These are phyloP conservation scores for Globisporangium apiculatum DNA, from an alignment of 352 stramenopile species.

Conservation along the genomic window DNA sequence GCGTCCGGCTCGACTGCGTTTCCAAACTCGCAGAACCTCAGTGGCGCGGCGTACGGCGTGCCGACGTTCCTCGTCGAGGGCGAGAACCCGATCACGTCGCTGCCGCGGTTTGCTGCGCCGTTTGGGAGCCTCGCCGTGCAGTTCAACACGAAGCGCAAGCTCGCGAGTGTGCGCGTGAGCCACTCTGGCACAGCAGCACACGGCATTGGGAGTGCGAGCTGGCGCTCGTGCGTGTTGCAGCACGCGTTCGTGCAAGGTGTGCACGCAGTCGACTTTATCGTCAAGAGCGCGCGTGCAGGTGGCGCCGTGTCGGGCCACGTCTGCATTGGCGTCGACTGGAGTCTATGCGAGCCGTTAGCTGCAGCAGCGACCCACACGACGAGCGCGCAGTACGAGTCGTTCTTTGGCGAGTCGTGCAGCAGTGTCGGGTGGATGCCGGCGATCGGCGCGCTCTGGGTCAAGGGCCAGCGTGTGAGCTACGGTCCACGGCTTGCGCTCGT, in stretches of 20 bases:
- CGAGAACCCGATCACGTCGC: slow-evolving; percentile 52
- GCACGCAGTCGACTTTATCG: slow-evolving; percentile 69
- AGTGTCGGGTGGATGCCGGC: slow-evolving; percentile 85
- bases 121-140: slow-evolving; percentile 46
- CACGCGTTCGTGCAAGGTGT: slow-evolving; percentile 56
- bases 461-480: slow-evolving; percentile 48
- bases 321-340: slow-evolving; percentile 73
- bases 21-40: slow-evolving; percentile 84
- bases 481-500: slow-evolving; percentile 32
- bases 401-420: slow-evolving; percentile 35
- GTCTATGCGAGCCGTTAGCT: slow-evolving; percentile 7
- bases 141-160: slow-evolving; percentile 64
- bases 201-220: slow-evolving; percentile 37
- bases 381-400: slow-evolving; percentile 19
- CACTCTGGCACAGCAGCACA: slow-evolving; percentile 66
- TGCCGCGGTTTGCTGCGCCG: slow-evolving; percentile 53
- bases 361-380: background rate
- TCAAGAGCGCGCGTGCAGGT: slow-evolving; percentile 64
- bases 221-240: slow-evolving; percentile 62
- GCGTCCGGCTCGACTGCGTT: slow-evolving; percentile 75
- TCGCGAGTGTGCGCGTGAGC: slow-evolving; percentile 51
- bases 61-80: slow-evolving; percentile 81
- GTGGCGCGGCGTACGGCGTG: slow-evolving; percentile 75
- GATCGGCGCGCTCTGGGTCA: slow-evolving; percentile 66
- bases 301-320: slow-evolving; percentile 62